A percentile compares a stretch with the other conserved stretches of the same genome.
Evolutionary conservation across 345 rosid genomes (phyloP).

Genomic region (Hibiscus tridactylites): DNA sequence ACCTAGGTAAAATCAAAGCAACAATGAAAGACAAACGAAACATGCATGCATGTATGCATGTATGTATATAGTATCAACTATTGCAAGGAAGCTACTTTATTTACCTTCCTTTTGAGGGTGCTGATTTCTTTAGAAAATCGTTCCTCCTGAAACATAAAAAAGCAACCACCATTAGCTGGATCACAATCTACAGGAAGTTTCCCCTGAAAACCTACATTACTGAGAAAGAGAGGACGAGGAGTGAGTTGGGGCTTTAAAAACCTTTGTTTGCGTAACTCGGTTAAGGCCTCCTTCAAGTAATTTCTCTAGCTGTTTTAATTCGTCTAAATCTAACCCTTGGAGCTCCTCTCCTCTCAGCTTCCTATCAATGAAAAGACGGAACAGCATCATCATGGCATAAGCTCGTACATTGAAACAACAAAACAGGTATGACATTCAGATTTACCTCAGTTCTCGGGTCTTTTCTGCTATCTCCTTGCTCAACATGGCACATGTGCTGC

Average conservation of each 20-base stretch:
- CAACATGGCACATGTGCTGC: conserved; percentile 9
- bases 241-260: conserved; percentile 3
- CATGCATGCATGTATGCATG: too few species aligned
- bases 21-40: too few species aligned
- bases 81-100: too few species aligned
- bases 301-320: conserved; percentile 18
- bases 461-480: conserved; percentile 29
- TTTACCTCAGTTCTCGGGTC: conserved; percentile 34
- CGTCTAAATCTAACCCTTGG: conserved; percentile 19
- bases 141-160: conserved; percentile 21
- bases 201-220: background rate
- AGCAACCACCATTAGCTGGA: background rate
- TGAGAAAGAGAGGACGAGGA: background rate
- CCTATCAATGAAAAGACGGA: conserved; percentile 7
- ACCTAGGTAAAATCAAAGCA: too few species aligned
- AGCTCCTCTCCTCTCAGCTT: conserved; percentile 30
- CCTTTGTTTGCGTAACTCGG: conserved; percentile 22
- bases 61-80: too few species aligned
- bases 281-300: conserved; percentile 16
- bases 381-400: background rate
- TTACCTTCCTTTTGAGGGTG: conserved; percentile 23
- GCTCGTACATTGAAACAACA: background rate
- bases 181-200: background rate
- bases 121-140: conserved; percentile 15
- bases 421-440: background rate